Base-by-base conservation (phyloP, 2,329 filamentous ascomycete species). In the Aspergillus sp. region DNA sequence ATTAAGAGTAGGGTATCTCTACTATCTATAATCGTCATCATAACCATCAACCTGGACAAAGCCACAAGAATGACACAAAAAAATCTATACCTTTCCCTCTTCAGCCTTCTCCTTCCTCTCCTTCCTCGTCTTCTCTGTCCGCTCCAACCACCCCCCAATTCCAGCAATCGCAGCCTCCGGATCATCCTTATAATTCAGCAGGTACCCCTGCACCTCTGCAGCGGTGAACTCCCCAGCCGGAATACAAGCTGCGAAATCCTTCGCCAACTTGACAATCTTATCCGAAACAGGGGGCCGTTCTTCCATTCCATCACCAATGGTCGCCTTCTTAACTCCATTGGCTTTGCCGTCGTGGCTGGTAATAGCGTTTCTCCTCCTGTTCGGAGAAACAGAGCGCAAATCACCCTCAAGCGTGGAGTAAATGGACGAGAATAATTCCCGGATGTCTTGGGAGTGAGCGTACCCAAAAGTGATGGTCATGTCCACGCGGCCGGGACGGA, bases 401-500 rank as follows among this genome's bases (percentile, higher is more conserved):
- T 76, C 74, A 10, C 70, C 70, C 43, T 76, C 70, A 25, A 71
- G 65, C 0, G 69, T 67, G 1, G 68, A 66, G 50, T 78, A 78
- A 3, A 78, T 77, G 2, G 74, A 75, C 12, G 69, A 66, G 65
- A 79, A 81, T 5, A 81, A 69, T 25, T 79, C 74, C 39, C 71
- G 63, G 17, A 80, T 71, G 13, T 76, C 74, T 8, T 67, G 67
- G 5, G 66, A 60, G 17, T 72, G 74, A 5, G 79, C 73, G 53
- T 73, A 75, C 2, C 72, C 76, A 70, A 91, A 90, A 56, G 80
- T 75, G 13, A 91, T 82, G 61, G 84, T 85, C 73, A 85, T 81
- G 66, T 91, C 89, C 1, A 91, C 85, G 2, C 89, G 81, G 0
- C 89, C 89, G 0, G 88, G 88, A 0, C 89, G 81, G 9, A 89